phyloP scores from a whole-genome alignment of 208 protist species.

The Crithidia thermophila region DNA sequence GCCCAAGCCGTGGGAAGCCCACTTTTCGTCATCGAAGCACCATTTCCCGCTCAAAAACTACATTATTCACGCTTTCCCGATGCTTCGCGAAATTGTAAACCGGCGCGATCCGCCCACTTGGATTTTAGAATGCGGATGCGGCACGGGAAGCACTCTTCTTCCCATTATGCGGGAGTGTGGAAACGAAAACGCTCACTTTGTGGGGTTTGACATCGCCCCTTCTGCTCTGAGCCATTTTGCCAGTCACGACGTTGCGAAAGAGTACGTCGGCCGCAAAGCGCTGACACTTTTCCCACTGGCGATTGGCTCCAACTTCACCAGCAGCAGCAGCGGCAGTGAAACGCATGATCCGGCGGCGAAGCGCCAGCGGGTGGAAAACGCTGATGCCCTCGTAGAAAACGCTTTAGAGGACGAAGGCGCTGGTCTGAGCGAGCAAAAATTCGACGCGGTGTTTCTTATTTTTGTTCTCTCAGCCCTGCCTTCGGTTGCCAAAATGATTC shows the following conservation, averaged over 20 bases:
- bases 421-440: conserved; percentile 23
- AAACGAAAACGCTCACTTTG: conserved; percentile 40
- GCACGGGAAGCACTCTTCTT: conserved; percentile 75
- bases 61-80: conserved; percentile 73
- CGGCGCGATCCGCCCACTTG: not conserved
- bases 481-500: conserved; percentile 55
- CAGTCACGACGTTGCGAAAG: conserved; percentile 43
- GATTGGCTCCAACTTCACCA: not conserved
- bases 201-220: conserved; percentile 69
- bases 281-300: conserved; percentile 55
- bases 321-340: not conserved
- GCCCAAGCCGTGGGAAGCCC: conserved; percentile 48
- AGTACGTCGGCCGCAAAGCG: conserved; percentile 16
- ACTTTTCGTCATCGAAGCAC: conserved; percentile 55
- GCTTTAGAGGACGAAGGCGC: conserved; percentile 27
- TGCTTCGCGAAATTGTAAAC: conserved; percentile 39
- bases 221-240: conserved; percentile 52
- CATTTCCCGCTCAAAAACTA: conserved; percentile 88
- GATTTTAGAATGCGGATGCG: conserved; percentile 79
- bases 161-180: conserved; percentile 63
- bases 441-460: conserved; percentile 66
- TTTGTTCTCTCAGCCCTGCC: conserved; percentile 86
- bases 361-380: conserved; percentile 24
- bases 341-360: conserved; percentile 12
- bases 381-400: conserved; percentile 18